A percentile compares a stretch with the other conserved stretches of the same genome.
These are phyloP conservation scores for Mycena crocata DNA, from an alignment of 768 basidiomycete species.

Conservation along the genomic window DNA sequence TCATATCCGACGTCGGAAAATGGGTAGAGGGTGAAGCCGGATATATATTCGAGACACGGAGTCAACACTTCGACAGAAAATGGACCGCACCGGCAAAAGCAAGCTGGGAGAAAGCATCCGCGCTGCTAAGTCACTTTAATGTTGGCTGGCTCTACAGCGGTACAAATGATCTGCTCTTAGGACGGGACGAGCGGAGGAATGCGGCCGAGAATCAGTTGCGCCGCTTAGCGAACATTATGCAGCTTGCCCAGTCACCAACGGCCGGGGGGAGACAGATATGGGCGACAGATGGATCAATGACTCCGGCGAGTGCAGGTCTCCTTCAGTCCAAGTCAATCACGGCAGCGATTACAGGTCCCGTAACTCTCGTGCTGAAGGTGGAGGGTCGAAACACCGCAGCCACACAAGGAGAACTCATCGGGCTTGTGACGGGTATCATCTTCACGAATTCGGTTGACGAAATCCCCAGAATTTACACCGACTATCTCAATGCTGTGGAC, in stretches of 20 bases:
- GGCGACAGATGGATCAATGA: slow-evolving; percentile 22
- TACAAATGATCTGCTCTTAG: not conserved
- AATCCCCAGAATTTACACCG: not conserved
- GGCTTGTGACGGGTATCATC: not conserved
- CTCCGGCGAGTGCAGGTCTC: slow-evolving; percentile 8
- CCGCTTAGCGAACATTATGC: not conserved
- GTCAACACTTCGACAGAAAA: not conserved
- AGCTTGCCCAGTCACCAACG: not conserved
- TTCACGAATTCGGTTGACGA: not conserved
- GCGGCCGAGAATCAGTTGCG: not conserved
- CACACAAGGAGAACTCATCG: not conserved
- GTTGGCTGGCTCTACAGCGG: not conserved
- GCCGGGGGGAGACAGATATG: not conserved
- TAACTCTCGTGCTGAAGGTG: not conserved
- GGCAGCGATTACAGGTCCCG: not conserved
- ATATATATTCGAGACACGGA: slow-evolving; percentile 4
- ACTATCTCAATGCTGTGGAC: not conserved
- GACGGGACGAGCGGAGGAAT: not conserved
- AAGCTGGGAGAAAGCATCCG: not conserved
- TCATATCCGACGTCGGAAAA: not conserved
- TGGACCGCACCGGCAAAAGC: not conserved
- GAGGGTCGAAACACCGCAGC: not conserved
- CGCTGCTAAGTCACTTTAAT: not conserved
- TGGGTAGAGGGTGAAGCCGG: not conserved
- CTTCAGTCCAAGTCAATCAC: slow-evolving; percentile 17